Evolutionary conservation across 208 protist species (phyloP).

Genomic region (Borovskyia barvae): DNA sequence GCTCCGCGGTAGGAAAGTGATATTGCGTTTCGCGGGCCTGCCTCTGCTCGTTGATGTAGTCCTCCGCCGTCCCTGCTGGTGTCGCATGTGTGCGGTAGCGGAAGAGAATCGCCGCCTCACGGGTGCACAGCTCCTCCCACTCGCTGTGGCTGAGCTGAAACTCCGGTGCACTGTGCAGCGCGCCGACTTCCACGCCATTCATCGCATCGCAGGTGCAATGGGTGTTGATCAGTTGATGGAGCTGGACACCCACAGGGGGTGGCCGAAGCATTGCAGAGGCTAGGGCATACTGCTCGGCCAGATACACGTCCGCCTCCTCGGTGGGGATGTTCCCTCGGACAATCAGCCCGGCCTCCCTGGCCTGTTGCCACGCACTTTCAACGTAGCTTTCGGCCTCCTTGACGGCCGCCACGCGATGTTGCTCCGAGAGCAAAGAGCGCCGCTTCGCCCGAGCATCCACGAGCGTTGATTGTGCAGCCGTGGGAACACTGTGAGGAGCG

Average conservation of each 20-base stretch:
- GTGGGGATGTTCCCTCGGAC: slow-evolving; percentile 18
- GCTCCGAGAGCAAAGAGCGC: slow-evolving; percentile 42
- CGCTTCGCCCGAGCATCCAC: slow-evolving; percentile 5
- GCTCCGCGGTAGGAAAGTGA: slow-evolving; percentile 27
- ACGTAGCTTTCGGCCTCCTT: slow-evolving; percentile 63
- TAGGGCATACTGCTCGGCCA: slow-evolving; percentile 72
- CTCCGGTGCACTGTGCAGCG: not conserved
- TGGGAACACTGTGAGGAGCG: slow-evolving; percentile 27
- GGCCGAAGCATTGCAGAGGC: slow-evolving; percentile 48
- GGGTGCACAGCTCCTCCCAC: slow-evolving; percentile 43
- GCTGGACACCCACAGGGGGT: slow-evolving; percentile 2
- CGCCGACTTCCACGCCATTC: not conserved
- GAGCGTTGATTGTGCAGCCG: not conserved
- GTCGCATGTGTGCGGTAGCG: slow-evolving; percentile 30
- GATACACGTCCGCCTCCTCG: slow-evolving; percentile 61
- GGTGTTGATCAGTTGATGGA: slow-evolving; percentile 37
- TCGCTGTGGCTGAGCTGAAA: slow-evolving; percentile 15
- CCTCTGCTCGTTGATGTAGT: slow-evolving; percentile 23
- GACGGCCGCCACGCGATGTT: slow-evolving; percentile 41
- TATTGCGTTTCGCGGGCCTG: slow-evolving; percentile 20
- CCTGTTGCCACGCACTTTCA: slow-evolving; percentile 71
- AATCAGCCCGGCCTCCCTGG: slow-evolving; percentile 43
- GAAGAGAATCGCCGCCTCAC: slow-evolving; percentile 47
- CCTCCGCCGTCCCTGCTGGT: slow-evolving; percentile 6
- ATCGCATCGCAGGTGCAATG: slow-evolving; percentile 9